Conservation (phyloP, 2,329 filamentous ascomycete genomes). For the Xylariaceae sp. region DNA sequence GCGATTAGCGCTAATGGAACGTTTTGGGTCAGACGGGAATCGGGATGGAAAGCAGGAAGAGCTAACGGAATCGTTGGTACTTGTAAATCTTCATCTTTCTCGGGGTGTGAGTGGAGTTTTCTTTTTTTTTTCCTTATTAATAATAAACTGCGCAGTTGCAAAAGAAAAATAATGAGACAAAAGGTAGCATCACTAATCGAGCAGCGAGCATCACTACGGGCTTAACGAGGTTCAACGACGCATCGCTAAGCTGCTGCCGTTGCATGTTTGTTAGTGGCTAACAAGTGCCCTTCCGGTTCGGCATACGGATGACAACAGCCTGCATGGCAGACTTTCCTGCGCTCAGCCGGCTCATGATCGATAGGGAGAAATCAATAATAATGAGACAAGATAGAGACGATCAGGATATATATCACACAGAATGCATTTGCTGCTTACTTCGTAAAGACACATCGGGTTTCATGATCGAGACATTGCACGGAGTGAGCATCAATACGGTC, state of each 20-base stretch:
- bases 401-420: neutral
- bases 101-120: neutral
- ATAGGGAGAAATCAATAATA: neutral
- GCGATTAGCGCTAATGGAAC: too few relatives aligned
- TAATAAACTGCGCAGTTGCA: neutral
- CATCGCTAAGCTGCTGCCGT: neutral
- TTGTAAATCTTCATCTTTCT: neutral
- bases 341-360: too few relatives aligned
- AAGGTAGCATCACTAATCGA: neutral
- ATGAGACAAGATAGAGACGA: neutral
- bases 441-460: neutral
- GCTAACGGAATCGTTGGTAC: neutral
- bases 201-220: neutral
- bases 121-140: neutral
- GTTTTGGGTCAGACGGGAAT: too few relatives aligned
- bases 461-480: neutral
- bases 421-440: too few relatives aligned
- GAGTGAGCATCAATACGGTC: too few relatives aligned
- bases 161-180: neutral
- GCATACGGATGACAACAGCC: neutral
- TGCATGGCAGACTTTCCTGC: neutral
- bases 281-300: neutral
- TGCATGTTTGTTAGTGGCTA: neutral
- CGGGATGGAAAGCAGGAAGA: too few relatives aligned
- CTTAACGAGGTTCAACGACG: too few relatives aligned